Base-by-base conservation (phyloP, 768 basidiomycete species). In the Rhodocollybia butyracea region DNA sequence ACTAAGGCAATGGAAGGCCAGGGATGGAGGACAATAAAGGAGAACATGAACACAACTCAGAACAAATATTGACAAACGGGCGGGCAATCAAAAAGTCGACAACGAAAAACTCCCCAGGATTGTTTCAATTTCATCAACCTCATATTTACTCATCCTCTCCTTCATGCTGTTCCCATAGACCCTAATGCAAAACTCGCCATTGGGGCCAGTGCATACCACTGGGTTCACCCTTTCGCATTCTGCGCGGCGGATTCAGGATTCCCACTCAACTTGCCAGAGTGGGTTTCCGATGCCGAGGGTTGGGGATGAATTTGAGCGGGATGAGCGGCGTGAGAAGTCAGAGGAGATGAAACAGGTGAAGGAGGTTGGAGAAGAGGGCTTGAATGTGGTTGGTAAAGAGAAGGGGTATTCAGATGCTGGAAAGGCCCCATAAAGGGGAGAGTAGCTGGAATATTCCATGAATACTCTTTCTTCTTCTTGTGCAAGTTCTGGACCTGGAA, bases 231-330 rank as follows among this genome's bases (percentile, higher is more conserved):
- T 74, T 3, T 79, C 70, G 56, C 66, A 60, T n/a, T 74, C 73
- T 40, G 77, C 77, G 60, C 81, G 80, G 46, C 70, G 72, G 66
- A 86, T 86, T 64, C 85, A 79, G 24, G 75, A 76, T 65, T 90
- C 89, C 71, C 89, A 80, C 62, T 86, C 81, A 19, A 88, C 67
- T 65, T 89, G 86, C 56, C 77, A 89, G 4, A 73, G 77, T 0
- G 87, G 81, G 62, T 88, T 88, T 62, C 76, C 77, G 10, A 40
- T 40, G 39, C 88, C 88, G 1, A 84, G 84, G 41, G 84, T 66
- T 31, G 83, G 80, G 17, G 82, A 68, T 12, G 85, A 79, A 58
- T 77, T 74, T 63, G 72, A 69, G 55, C 76, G 61, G 58, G 70
- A 40, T 17, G 15, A 19, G 15, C 7, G 39, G 17, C 15, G n/a